Evolutionary conservation across 1,284 basidiomycete species (phyloP).

Genomic region (Ganoderma lingzhi): DNA sequence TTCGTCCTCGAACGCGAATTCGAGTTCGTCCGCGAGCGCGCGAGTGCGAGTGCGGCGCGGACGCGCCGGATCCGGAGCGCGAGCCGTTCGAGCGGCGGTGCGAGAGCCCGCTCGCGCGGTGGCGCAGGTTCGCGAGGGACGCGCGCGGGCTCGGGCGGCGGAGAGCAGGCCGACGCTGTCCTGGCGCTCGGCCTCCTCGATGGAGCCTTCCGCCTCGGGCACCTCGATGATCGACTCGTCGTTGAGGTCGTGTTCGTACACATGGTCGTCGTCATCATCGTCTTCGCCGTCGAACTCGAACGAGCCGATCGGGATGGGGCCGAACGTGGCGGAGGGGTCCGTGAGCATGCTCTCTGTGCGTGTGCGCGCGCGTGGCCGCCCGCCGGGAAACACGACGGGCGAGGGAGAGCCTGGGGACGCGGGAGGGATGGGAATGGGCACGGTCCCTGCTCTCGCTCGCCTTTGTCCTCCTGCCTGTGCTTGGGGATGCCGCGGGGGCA

Average conservation of each 20-base stretch:
- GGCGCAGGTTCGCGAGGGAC: slow-evolving; percentile 60
- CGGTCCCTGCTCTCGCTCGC: slow-evolving; percentile 59
- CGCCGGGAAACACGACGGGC: slow-evolving; percentile 52
- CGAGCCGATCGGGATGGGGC: slow-evolving; percentile 42
- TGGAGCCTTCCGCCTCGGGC: slow-evolving; percentile 59
- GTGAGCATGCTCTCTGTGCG: slow-evolving; percentile 55
- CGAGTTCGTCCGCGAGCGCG: slow-evolving; percentile 42
- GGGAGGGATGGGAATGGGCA: slow-evolving; percentile 48
- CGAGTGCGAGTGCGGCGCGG: neutral
- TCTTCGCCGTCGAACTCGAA: slow-evolving; percentile 51
- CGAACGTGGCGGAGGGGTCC: slow-evolving; percentile 46
- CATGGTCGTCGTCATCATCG: slow-evolving; percentile 45
- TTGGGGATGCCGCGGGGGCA: slow-evolving; percentile 74
- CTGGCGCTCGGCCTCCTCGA: slow-evolving; percentile 71
- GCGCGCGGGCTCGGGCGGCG: slow-evolving; percentile 61
- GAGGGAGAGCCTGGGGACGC: slow-evolving; percentile 53
- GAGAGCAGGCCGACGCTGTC: slow-evolving; percentile 73
- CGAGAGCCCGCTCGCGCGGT: slow-evolving; percentile 47
- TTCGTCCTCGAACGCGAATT: slow-evolving; percentile 56
- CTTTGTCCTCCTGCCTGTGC: slow-evolving; percentile 40
- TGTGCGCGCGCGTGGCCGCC: slow-evolving; percentile 45
- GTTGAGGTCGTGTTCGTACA: slow-evolving; percentile 48
- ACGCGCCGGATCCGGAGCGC: slow-evolving; percentile 1
- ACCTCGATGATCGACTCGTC: slow-evolving; percentile 58
- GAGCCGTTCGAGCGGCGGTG: slow-evolving; percentile 38